phyloP scores from a whole-genome alignment of 2,329 filamentous ascomycete species.

The Colletotrichum sp. region DNA sequence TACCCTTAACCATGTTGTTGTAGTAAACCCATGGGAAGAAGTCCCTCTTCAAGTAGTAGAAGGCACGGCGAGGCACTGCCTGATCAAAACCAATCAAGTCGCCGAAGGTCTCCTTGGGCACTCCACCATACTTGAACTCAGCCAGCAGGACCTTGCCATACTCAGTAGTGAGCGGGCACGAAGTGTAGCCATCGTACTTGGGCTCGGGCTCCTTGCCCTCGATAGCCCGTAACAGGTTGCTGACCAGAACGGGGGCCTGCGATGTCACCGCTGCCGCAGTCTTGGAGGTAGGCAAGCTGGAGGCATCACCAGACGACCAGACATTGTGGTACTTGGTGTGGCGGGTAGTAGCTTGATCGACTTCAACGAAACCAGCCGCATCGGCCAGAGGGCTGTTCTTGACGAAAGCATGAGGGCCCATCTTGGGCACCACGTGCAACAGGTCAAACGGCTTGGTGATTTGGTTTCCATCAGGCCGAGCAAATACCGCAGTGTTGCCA shows the following conservation, averaged over 20 bases:
- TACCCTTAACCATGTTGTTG: conserved; percentile 64
- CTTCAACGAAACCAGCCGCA: conserved; percentile 62
- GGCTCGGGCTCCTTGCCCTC: conserved; percentile 50
- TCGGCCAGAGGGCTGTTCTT: conserved; percentile 59
- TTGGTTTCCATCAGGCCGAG: conserved; percentile 43
- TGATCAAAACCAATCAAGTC: conserved; percentile 62
- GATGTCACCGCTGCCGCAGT: conserved; percentile 59
- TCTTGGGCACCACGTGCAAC: conserved; percentile 63
- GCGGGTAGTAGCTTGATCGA: conserved; percentile 55
- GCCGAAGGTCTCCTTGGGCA: conserved; percentile 67
- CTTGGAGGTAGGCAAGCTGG: conserved; percentile 64
- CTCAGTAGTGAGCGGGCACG: conserved; percentile 58
- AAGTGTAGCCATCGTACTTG: conserved; percentile 60
- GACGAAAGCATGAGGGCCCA: conserved; percentile 60
- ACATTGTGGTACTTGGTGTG: conserved; percentile 61
- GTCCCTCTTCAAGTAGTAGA: conserved; percentile 69
- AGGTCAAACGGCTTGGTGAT: conserved; percentile 57
- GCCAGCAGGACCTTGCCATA: conserved; percentile 68
- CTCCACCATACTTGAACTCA: conserved; percentile 69
- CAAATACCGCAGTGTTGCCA: conserved; percentile 58
- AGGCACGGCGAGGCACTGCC: conserved; percentile 56
- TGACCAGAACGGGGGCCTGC: conserved; percentile 55
- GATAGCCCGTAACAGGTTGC: conserved; percentile 48
- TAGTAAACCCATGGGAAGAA: conserved; percentile 73
- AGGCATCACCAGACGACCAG: conserved; percentile 65